Base-by-base conservation (phyloP, 768 basidiomycete species). In the Leucosporidium yakuticum region DNA sequence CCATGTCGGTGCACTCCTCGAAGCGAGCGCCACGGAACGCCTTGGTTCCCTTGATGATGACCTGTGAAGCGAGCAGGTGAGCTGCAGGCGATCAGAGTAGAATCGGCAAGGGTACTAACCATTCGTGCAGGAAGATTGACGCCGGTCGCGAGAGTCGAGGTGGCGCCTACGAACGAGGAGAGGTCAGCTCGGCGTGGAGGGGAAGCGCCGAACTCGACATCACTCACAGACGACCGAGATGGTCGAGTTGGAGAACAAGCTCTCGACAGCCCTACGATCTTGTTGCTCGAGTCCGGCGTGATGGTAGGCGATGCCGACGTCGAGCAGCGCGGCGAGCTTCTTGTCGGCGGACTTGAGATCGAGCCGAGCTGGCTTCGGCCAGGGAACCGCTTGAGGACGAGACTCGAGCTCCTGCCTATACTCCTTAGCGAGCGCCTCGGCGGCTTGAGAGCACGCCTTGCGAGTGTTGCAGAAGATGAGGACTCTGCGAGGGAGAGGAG, bases 121-220 rank as follows among this genome's bases (percentile, higher is more conserved):
- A 89, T 89, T 74, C 95, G 90, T 1, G 94, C 93, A 57, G 95
- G 96, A 63, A 98, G 82, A 76, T 99, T 98, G 44, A 98, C 91
- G 1, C 96, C 95, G 49, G 97, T 92, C 0, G 96, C 94, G 31
- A 99, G 82, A 20, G 95, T 98, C 89, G 94, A 73, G 2, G 67
- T 73, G 17, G 73, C 65, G 65, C 69, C 71, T 73, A 39, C 14
- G 25, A 27, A 1, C n/a, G 2, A 20, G 1, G 2, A 14, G 3
- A 51, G 11, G 29, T 53, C 60, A 48, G 60, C 32, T 12, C 0
- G 17, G 11, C 17, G 15, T 7, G 3, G 15, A 7, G 21, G 3
- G 2, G 44, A 23, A 34, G 36, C n/a, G 27, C 25, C 6, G 51
- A 53, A 34, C 23, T 73, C 50, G n/a, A 59, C 31, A 11, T 34